phyloP scores from a whole-genome alignment of 371 early-diverging fungal genomes.

The Lichtheimia ramosa region DNA sequence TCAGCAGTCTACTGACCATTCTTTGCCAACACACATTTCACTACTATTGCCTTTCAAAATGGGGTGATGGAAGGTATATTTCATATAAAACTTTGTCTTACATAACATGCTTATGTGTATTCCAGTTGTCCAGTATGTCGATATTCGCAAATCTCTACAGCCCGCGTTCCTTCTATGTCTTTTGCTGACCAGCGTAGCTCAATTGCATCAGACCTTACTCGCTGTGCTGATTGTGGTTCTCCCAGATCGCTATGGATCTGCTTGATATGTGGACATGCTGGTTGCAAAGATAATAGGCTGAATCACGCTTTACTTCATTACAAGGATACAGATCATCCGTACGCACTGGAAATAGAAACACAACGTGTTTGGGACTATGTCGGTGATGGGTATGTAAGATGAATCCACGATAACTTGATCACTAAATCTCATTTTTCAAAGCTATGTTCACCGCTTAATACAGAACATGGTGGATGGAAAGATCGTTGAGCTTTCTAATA shows the following conservation, averaged over 20 bases:
- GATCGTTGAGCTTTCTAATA: conserved; percentile 80
- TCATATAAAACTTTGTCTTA: neutral
- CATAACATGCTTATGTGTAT: neutral
- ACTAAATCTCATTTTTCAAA: neutral
- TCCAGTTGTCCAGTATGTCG: conserved; percentile 93
- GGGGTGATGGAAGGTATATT: conserved; percentile 74
- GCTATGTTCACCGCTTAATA: conserved; percentile 88
- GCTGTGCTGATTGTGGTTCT: conserved; percentile 54
- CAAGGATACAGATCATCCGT: conserved; percentile 76
- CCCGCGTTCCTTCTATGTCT: neutral
- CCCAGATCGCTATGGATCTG: conserved; percentile 89
- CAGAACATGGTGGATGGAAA: conserved; percentile 90
- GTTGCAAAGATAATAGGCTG: conserved; percentile 77
- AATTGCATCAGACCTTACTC: neutral
- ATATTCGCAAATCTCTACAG: conserved; percentile 55
- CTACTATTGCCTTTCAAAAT: conserved; percentile 82
- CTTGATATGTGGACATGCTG: conserved; percentile 90
- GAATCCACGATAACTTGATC: neutral
- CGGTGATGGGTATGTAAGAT: conserved; percentile 68
- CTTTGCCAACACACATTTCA: conserved; percentile 96
- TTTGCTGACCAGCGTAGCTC: neutral
- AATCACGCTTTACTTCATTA: conserved; percentile 90
- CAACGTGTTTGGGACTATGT: conserved; percentile 97
- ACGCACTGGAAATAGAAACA: conserved; percentile 91
- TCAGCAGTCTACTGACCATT: conserved; percentile 85